These are phyloP conservation scores for Spongospora subterranea DNA, from an alignment of 208 protist species.

Conservation along the genomic window DNA sequence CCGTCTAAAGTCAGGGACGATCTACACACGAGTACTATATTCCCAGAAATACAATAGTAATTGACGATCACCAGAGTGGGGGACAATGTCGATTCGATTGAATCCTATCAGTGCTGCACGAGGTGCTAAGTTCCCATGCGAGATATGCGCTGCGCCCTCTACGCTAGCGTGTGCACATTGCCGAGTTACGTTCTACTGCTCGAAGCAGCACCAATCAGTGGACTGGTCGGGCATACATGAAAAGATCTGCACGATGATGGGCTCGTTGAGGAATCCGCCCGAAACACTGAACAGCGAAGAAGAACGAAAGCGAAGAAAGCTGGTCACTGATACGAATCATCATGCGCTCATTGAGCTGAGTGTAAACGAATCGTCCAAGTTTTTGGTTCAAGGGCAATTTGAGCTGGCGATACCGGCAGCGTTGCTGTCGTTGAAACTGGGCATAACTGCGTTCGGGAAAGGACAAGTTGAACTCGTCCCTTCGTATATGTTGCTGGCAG, in stretches of 20 bases:
- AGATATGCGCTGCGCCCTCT: conserved; percentile 52
- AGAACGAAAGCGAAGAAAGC: conserved; percentile 15
- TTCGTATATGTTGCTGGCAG: conserved; percentile 61
- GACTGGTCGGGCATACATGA: conserved; percentile 62
- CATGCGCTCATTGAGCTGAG: conserved; percentile 55
- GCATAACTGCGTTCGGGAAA: conserved; percentile 56
- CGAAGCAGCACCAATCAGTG: conserved; percentile 57
- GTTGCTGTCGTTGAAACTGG: conserved; percentile 53
- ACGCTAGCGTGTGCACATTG: conserved; percentile 62
- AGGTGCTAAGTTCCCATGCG: conserved; percentile 60
- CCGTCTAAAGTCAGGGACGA: no score
- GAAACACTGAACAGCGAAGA: conserved; percentile 59
- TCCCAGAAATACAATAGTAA: no score
- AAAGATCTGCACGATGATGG: conserved; percentile 58
- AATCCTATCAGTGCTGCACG: conserved; percentile 61
- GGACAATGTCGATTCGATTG: conserved; percentile 28
- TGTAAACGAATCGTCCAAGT: conserved; percentile 44
- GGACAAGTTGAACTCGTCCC: conserved; percentile 58
- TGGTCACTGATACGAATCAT: conserved; percentile 31
- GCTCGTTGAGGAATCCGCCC: conserved; percentile 50
- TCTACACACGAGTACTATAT: no score
- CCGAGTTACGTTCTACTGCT: conserved; percentile 63
- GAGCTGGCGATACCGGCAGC: conserved; percentile 58
- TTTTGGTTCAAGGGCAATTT: conserved; percentile 53
- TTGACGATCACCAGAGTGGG: no score